Conservation (phyloP, 1,139 yeast genomes). For the Hyphopichia khmerensis region DNA sequence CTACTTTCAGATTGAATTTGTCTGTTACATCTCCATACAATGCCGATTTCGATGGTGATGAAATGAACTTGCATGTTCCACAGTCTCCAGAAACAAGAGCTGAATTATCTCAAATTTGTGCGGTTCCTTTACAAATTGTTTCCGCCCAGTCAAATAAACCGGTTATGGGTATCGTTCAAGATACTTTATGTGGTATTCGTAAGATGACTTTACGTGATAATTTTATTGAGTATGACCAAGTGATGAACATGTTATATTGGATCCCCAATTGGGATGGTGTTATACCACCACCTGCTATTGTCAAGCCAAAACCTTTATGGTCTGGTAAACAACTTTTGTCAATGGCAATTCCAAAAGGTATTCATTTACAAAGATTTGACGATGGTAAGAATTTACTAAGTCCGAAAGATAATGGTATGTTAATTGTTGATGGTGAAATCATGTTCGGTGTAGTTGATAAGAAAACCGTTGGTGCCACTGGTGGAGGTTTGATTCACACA, state of each 20-base stretch:
- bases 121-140: slow-evolving; percentile 95
- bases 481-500: slow-evolving; percentile 96
- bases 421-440: slow-evolving; percentile 87
- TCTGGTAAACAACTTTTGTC: slow-evolving; percentile 94
- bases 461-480: slow-evolving; percentile 97
- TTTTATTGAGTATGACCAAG: slow-evolving; percentile 88
- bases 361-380: slow-evolving; percentile 89
- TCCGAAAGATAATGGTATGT: slow-evolving; percentile 90
- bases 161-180: slow-evolving; percentile 99
- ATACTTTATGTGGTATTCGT: slow-evolving; percentile 94
- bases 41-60: slow-evolving; percentile 99
- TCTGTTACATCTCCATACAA: slow-evolving; percentile 98
- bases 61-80: slow-evolving; percentile 99
- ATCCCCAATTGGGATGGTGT: slow-evolving; percentile 99
- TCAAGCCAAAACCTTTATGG: slow-evolving; percentile 97
- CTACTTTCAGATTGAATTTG: slow-evolving; percentile 92
- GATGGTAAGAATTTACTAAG: slow-evolving; percentile 82
- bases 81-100: slow-evolving; percentile 98
- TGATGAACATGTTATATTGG: slow-evolving; percentile 96
- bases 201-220: slow-evolving; percentile 90
- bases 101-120: slow-evolving; percentile 90
- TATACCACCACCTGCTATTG: slow-evolving; percentile 93
- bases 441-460: slow-evolving; percentile 98
- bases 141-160: slow-evolving; percentile 99
- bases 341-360: slow-evolving; percentile 93